Conservation (phyloP, 345 rosid species). For the Gossypium turneri region DNA sequence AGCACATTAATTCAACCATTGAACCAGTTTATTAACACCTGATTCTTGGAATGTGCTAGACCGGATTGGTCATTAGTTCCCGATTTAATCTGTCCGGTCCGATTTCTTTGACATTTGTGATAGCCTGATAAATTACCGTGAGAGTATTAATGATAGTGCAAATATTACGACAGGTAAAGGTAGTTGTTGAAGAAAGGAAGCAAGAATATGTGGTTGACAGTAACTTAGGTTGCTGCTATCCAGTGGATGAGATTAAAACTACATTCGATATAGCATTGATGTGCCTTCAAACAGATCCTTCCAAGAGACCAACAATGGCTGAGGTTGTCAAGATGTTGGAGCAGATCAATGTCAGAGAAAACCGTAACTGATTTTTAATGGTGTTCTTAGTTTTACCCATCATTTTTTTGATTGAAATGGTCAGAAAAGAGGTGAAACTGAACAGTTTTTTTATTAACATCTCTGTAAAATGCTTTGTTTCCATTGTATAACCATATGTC, state of each 20-base stretch:
- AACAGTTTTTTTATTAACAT: background rate
- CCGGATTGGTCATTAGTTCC: no score
- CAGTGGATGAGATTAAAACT: conserved; percentile 50
- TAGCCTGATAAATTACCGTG: background rate
- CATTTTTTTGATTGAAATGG: background rate
- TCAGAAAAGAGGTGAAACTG: background rate
- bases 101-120: background rate
- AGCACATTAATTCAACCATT: no score
- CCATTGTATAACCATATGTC: background rate
- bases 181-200: conserved; percentile 60
- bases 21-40: no score
- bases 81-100: no score
- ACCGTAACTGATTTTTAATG: conserved; percentile 17
- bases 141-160: background rate
- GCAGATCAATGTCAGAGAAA: conserved; percentile 34
- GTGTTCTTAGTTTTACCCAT: background rate
- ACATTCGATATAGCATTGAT: conserved; percentile 53
- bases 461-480: background rate
- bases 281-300: conserved; percentile 87
- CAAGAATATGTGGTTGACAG: conserved; percentile 58
- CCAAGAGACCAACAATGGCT: conserved; percentile 71
- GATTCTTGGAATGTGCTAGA: no score
- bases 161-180: conserved; percentile 51
- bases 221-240: conserved; percentile 44
- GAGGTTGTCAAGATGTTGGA: conserved; percentile 86